These are phyloP conservation scores for Schizochytrium sp. DNA, from an alignment of 108 stramenopile genomes.

Conservation along the genomic window DNA sequence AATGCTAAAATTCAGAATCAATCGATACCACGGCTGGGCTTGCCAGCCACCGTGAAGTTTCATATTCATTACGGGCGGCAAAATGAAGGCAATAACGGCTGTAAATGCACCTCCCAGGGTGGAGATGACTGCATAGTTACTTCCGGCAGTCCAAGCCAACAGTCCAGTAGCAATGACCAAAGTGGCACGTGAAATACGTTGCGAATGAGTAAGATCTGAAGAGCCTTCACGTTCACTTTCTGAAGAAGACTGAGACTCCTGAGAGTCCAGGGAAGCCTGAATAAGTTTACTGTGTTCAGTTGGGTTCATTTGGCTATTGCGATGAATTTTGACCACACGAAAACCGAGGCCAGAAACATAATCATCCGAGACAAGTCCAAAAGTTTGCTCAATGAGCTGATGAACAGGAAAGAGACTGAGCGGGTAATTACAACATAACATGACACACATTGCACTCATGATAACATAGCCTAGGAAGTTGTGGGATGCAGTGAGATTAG, in stretches of 20 bases:
- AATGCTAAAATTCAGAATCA: neutral
- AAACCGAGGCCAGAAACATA: conserved; percentile 4
- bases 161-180: conserved; percentile 11
- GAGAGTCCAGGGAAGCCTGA: neutral
- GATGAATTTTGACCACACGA: neutral
- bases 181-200: neutral
- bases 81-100: conserved; percentile 32
- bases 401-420: conserved; percentile 36
- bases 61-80: neutral
- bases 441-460: conserved; percentile 1
- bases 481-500: neutral
- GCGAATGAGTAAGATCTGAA: neutral
- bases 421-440: conserved; percentile 50
- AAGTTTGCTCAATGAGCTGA: conserved; percentile 14
- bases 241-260: neutral
- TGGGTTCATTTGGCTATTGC: neutral
- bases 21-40: neutral
- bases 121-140: conserved; percentile 44
- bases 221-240: neutral
- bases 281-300: neutral
- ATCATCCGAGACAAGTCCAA: neutral
- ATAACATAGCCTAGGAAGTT: neutral
- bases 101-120: conserved; percentile 43
- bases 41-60: neutral
- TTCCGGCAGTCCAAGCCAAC: neutral